Evolutionary conservation across 1,139 yeast species (phyloP), one percentile per base, ranked within the genome.

Genomic region (Yamadazyma conglobata): DNA sequence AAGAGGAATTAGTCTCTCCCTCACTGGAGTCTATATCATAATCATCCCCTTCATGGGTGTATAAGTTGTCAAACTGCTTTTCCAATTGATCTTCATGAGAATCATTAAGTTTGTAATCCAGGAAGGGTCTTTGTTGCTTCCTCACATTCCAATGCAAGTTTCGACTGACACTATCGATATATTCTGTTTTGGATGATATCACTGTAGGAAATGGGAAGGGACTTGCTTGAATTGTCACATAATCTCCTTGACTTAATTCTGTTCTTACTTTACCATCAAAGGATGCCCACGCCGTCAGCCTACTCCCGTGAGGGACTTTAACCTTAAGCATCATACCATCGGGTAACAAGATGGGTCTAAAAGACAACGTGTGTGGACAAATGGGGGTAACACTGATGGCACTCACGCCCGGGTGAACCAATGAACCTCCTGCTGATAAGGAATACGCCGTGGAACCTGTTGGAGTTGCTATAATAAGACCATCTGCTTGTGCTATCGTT

Each of bases 361-460:
- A 87, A 4, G 94, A 84, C 27, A 87, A 65, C 0, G 95, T 85
- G 46, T 87, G 95, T 0, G 96, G 97, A 50, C 96, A 87, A 38
- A 87, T 85, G 0, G 96, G 96, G 0, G 96, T 87, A 3, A 87
- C 87, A 35, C 88, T 79, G 24, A 87, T 83, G 6, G 95, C 94
- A 44, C 87, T 80, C 10, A 87, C 94, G 16, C 86, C 86, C 0
- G 96, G 95, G 46, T 87, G 95, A 2, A 87, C 93, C 30, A 87
- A 65, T 0, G 94, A 79, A 0, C 96, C 96, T 10, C 95, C 95
- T 0, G 96, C 95, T 23, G 93, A 81, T 22, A 87, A 62, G 1
- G 94, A 84, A 52, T 87, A 87, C 0, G 96, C 96, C 0, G 96
- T 87, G 2, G 94, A 84, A 0, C 95, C 95, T 0, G 96, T 87